Base-by-base conservation (phyloP, 768 basidiomycete species). In the Psilocybe cyanescens region DNA sequence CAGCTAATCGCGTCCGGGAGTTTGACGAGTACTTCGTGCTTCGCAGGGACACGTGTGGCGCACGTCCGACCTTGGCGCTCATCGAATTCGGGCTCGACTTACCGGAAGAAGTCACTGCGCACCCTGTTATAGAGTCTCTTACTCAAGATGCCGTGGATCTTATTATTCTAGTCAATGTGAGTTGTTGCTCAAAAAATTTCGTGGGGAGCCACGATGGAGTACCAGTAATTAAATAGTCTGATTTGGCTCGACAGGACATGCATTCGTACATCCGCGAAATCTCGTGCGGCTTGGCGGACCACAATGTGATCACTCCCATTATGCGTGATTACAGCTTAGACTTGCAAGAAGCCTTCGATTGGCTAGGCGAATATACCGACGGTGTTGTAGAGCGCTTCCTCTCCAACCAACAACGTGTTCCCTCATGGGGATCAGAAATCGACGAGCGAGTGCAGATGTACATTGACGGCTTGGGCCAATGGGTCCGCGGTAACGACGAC, bases 1-100 rank as follows among this genome's bases (percentile, higher is more conserved):
- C 74, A 41, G 71, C 70, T 6, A 70, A 75, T 5, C 62, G 58
- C 1, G 67, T 79, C 19, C 76, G 80, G n/a, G 78, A 78, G 62
- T 73, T 87, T 28, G 83, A 86, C 57, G 78, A 80, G 12, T 88
- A 86, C 68, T 76, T 87, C 57, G 62, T 71, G 12, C 73, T 86
- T 47, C 79, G 87, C 49, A 78, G 86, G 31, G 79, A 85, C 55
- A 86, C 84, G 9, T 82, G 79, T 57, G 86, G 81, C 8, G 81
- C 78, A 65, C 81, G 81, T 58, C 80, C 83, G 0, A 77, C 81
- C 54, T 81, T 83, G 60, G 79, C 78, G 14, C 72, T 85, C 3
- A 81, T 82, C 59, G 85, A 89, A 65, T 85, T 85, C 57, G 82
- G 82, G 2, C 77, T 87, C 39, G 79, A 86, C 64, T 68, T 88